These are phyloP conservation scores for Syzygium grande DNA, from an alignment of 345 rosid species.

Conservation along the genomic window DNA sequence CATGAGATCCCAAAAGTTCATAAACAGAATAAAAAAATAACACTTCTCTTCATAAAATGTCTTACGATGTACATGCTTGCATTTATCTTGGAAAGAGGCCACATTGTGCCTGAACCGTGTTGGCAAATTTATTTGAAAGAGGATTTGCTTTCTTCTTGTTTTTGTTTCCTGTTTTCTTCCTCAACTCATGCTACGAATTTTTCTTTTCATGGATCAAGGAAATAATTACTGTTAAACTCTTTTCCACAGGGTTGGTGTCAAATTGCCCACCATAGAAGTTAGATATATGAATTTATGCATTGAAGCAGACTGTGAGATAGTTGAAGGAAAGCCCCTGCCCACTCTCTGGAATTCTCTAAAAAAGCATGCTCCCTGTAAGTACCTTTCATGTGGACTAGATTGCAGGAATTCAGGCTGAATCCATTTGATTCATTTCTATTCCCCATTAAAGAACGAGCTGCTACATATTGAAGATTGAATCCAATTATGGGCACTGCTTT, in stretches of 20 bases:
- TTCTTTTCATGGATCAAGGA: neutral
- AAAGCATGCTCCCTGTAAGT: slow-evolving; percentile 39
- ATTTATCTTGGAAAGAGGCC: neutral
- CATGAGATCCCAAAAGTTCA: neutral
- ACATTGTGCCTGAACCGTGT: neutral
- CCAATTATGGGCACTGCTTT: neutral
- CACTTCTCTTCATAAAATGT: neutral
- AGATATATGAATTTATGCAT: slow-evolving; percentile 43
- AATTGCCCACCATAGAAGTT: slow-evolving; percentile 54
- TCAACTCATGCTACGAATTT: neutral
- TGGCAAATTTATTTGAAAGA: neutral
- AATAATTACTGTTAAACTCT: neutral
- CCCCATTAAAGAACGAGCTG: neutral
- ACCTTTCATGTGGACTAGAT: neutral
- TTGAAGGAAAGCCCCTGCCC: slow-evolving; percentile 69
- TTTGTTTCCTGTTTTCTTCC: neutral
- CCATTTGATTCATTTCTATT: neutral
- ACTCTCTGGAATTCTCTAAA: slow-evolving; percentile 60
- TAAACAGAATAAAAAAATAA: neutral
- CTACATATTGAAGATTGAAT: neutral
- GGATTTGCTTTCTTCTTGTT: neutral
- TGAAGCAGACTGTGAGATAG: slow-evolving; percentile 54
- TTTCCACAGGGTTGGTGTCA: slow-evolving; percentile 41
- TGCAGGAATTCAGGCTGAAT: neutral
- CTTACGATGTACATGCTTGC: neutral